phyloP scores from a whole-genome alignment of 768 basidiomycete genomes.

The Pleurotus giganteus region DNA sequence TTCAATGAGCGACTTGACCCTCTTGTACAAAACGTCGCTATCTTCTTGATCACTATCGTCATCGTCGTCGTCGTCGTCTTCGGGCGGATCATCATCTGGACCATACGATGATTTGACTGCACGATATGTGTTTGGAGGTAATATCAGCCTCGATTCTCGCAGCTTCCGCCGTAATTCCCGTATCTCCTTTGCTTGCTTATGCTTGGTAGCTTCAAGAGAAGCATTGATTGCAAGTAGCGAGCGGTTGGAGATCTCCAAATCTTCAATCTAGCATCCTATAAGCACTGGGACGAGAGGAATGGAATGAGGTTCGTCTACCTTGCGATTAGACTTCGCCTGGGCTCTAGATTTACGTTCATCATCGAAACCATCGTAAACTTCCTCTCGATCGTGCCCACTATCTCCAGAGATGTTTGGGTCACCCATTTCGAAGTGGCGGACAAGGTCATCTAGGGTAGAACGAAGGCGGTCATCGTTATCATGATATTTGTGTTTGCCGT shows the following conservation, averaged over 20 bases:
- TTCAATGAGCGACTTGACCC: slow-evolving; percentile 66
- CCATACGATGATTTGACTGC: slow-evolving; percentile 52
- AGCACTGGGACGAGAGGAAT: neutral
- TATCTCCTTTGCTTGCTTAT: slow-evolving; percentile 81
- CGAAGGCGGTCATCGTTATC: slow-evolving; percentile 23
- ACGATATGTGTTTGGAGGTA: slow-evolving; percentile 64
- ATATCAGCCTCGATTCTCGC: slow-evolving; percentile 75
- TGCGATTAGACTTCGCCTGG: slow-evolving; percentile 82
- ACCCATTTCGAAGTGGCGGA: slow-evolving; percentile 33
- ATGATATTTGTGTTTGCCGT: slow-evolving; percentile 10
- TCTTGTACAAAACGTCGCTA: slow-evolving; percentile 57
- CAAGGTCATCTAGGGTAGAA: slow-evolving; percentile 41
- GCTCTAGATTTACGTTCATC: slow-evolving; percentile 51
- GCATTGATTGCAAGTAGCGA: slow-evolving; percentile 86
- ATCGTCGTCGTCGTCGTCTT: slow-evolving; percentile 44
- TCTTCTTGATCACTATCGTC: slow-evolving; percentile 40
- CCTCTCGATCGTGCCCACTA: slow-evolving; percentile 27
- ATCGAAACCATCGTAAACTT: slow-evolving; percentile 29
- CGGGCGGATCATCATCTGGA: slow-evolving; percentile 39
- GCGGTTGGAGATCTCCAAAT: slow-evolving; percentile 87
- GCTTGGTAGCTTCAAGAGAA: slow-evolving; percentile 76
- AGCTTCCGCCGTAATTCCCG: slow-evolving; percentile 79
- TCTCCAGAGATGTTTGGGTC: slow-evolving; percentile 25
- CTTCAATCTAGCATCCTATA: slow-evolving; percentile 64
- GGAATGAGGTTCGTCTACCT: slow-evolving; percentile 44